Evolutionary conservation across 192 early-diverging fungal species (phyloP), one percentile per base, ranked within the genome.

Genomic region (Piromyces sp.): DNA sequence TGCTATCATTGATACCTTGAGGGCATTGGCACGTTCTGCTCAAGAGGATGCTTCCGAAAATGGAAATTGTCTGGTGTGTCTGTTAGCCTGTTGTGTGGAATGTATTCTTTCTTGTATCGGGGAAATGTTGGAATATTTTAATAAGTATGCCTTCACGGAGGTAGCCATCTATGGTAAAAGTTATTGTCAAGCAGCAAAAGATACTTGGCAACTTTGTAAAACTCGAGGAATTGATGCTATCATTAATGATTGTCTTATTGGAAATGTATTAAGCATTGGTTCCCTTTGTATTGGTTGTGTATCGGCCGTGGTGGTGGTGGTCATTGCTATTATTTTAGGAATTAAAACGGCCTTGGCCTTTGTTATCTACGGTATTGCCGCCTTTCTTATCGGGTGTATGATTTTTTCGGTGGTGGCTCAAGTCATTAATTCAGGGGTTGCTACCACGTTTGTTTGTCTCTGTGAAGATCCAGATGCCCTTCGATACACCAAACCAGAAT

Each of bases 361-460:
- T 26, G n/a, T 68, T 68, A 68, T 68, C n/a, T 68, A 68, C n/a
- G 51, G 51, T 28, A 19, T 95, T 81, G 80, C 92, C 2, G 90
- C 90, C 81, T 92, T 97, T 51, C 87, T 99, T 42, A 87, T 97
- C 38, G 97, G 95, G 14, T 86, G 91, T 30, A 89, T 92, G 80
- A 93, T 96, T 89, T 96, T 98, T 83, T 91, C 88, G 58, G 87
- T 95, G 29, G 85, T 97, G 40, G 88, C 90, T 51, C 92, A 91
- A 80, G 95, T 95, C 58, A 93, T 99, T 78, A 90, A 94, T 80
- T 92, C 91, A 79, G 96, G 95, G 16, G 91, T 92, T 5, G 88
- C 94, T 0, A 94, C 97, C 11, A 96, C 96, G 0, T 98, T 96
- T 90, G 96, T 99, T 2, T 97, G 96, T 82, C 82, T 99, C 31